Percentiles rank a stretch among this genome's conserved stretches.
phyloP scores from a whole-genome alignment of 805 yeast genomes.

The Torulaspora franciscae region DNA sequence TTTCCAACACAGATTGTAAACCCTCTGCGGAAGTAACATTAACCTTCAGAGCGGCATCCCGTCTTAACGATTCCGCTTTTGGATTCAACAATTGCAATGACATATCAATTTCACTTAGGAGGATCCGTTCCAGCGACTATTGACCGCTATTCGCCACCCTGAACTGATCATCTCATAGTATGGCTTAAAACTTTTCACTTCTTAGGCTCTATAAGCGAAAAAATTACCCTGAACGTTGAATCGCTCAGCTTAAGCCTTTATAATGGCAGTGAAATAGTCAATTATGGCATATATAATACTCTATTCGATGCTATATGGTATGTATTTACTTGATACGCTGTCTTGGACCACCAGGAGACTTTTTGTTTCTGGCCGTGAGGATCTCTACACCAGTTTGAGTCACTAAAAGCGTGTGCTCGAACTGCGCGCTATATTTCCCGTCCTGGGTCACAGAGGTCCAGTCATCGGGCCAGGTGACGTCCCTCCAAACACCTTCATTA shows the following conservation, averaged over 20 bases:
- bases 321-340: slow-evolving; percentile 42
- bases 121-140: not conserved
- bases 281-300: not conserved
- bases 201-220: not conserved
- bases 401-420: slow-evolving; percentile 87
- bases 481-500: slow-evolving; percentile 75
- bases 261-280: not conserved
- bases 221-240: not conserved
- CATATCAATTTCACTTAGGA: slow-evolving; percentile 24
- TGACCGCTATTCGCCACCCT: not conserved
- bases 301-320: slow-evolving; percentile 1
- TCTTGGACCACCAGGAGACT: slow-evolving; percentile 86
- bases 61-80: slow-evolving; percentile 93
- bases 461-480: slow-evolving; percentile 91
- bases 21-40: slow-evolving; percentile 97
- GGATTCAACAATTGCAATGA: slow-evolving; percentile 89
- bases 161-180: not conserved
- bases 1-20: slow-evolving; percentile 81
- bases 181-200: slow-evolving; percentile 5
- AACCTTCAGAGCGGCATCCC: slow-evolving; percentile 92
- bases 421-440: slow-evolving; percentile 88
- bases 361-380: slow-evolving; percentile 71
- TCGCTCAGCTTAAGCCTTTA: not conserved
- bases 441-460: slow-evolving; percentile 94
- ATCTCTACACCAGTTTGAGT: slow-evolving; percentile 93